Evolutionary conservation across 2,329 filamentous ascomycete genomes (phyloP), one percentile per base, ranked within the genome.

Genomic region (Venturia pyrina): DNA sequence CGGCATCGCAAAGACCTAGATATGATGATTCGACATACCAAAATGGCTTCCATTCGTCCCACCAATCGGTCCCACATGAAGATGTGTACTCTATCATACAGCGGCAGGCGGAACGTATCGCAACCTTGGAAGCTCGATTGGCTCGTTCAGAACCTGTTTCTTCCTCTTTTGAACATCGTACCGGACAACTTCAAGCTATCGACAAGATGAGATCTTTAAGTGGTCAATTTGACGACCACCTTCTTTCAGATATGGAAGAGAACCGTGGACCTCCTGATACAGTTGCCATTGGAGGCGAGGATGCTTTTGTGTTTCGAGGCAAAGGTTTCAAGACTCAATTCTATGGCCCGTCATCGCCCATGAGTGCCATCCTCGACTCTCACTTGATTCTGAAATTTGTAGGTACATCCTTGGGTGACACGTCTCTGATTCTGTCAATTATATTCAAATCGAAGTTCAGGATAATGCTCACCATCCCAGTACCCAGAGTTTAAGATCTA

Each of bases 261-360:
- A 63, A 48, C 19, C 62, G 32, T 8, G 28, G 11, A 8, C 21
- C 32, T 11, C 44, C 62, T 46, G 62, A 57, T 19, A 57, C 50
- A 15, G 50, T 57, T 34, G 50, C 50, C 13, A 57, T 57, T 5
- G 50, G 50, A 32, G 50, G 50, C 15, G 50, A 34, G 50, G 50
- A 57, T 34, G 24, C 50, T 34, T 57, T 57, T 34, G 50, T 57
- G 3, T 59, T 65, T 37, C 46, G 46, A 34, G 63, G 63, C 5
- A 28, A 41, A 21, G 53, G 63, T 10, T 65, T 65, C 53, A 65
- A 57, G 63, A 65, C 63, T 40, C 40, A 50, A n/a, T 65, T 57
- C 63, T 65, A 56, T 28, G 63, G 63, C n/a, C 48, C 63, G 15
- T 56, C 43, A 17, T 57, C 48, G 17, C 32, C 41, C 24, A 56